phyloP scores from a whole-genome alignment of 1,284 basidiomycete species.

The Wolfiporia cocos region DNA sequence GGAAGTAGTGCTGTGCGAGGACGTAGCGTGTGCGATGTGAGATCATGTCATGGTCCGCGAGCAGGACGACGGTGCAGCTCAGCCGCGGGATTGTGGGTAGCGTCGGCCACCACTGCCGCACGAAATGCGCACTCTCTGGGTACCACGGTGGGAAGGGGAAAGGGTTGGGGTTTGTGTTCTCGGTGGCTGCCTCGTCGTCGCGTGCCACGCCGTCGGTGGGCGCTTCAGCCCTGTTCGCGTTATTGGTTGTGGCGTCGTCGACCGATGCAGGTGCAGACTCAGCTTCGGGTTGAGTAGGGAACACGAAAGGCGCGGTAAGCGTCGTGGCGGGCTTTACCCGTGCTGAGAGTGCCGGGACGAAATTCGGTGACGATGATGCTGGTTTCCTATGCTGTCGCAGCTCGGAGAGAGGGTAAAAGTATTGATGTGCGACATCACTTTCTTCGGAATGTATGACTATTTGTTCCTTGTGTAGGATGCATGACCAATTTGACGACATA shows the following conservation, averaged over 20 bases:
- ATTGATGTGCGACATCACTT: constrained; percentile 44
- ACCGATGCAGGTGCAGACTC: not conserved
- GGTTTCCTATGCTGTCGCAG: constrained; percentile 33
- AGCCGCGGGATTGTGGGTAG: constrained; percentile 51
- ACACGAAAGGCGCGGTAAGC: constrained; percentile 25
- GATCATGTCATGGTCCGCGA: constrained; percentile 50
- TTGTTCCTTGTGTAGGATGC: constrained; percentile 51
- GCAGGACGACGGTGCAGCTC: constrained; percentile 66
- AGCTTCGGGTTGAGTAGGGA: constrained; percentile 16
- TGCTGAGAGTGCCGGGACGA: constrained; percentile 32
- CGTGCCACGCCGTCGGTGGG: not conserved
- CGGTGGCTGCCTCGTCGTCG: constrained; percentile 4
- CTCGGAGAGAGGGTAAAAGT: constrained; percentile 50
- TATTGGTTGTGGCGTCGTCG: too few relatives aligned
- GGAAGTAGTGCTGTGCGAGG: constrained; percentile 72
- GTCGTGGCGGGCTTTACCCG: constrained; percentile 17
- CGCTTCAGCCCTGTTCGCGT: not conserved
- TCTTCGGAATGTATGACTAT: constrained; percentile 72
- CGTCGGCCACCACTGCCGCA: constrained; percentile 74
- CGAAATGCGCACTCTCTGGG: constrained; percentile 68
- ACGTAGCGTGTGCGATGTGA: constrained; percentile 56
- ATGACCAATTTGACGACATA: constrained; percentile 68
- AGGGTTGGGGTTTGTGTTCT: constrained; percentile 14
- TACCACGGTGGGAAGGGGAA: constrained; percentile 40
- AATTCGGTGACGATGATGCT: constrained; percentile 19